A percentile compares a stretch with the other conserved stretches of the same genome.
Conservation (phyloP, 306 rosid species). For the Rubus parviflorus region DNA sequence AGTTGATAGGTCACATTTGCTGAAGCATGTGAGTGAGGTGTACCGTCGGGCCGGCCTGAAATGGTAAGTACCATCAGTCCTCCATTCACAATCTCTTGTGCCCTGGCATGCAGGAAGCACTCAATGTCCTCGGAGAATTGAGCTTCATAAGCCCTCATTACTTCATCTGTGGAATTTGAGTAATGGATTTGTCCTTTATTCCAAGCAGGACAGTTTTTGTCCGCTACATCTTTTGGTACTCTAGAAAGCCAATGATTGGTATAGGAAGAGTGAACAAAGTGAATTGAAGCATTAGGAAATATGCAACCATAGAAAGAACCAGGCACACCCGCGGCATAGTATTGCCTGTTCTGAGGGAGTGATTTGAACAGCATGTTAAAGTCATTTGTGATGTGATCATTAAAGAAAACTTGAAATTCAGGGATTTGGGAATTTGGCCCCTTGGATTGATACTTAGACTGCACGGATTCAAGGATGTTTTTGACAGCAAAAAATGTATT, state of each 20-base stretch:
- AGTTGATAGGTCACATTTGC: neutral
- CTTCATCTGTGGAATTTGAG: constrained; percentile 15
- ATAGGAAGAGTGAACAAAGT: constrained; percentile 26
- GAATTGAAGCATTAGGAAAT: constrained; percentile 30
- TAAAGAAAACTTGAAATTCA: constrained; percentile 37
- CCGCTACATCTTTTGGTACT: constrained; percentile 21
- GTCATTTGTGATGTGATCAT: constrained; percentile 40
- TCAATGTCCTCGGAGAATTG: constrained; percentile 33
- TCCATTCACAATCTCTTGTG: constrained; percentile 34
- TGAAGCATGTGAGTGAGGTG: constrained; percentile 15
- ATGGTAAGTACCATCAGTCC: constrained; percentile 31
- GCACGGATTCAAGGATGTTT: constrained; percentile 28
- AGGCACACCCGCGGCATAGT: constrained; percentile 33
- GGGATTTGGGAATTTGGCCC: constrained; percentile 5
- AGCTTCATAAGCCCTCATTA: constrained; percentile 27
- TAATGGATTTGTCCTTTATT: constrained; percentile 33
- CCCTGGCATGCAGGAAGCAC: constrained; percentile 32
- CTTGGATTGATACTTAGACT: neutral
- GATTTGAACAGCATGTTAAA: constrained; percentile 40
- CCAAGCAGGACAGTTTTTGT: constrained; percentile 19
- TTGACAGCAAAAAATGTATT: constrained; percentile 36
- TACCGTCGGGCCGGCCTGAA: constrained; percentile 16
- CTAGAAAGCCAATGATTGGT: constrained; percentile 37
- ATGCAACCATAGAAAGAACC: constrained; percentile 39
- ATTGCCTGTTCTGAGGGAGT: constrained; percentile 12